Base-by-base conservation (phyloP, 805 yeast genomes). In the Saccharomyces paradoxus region DNA sequence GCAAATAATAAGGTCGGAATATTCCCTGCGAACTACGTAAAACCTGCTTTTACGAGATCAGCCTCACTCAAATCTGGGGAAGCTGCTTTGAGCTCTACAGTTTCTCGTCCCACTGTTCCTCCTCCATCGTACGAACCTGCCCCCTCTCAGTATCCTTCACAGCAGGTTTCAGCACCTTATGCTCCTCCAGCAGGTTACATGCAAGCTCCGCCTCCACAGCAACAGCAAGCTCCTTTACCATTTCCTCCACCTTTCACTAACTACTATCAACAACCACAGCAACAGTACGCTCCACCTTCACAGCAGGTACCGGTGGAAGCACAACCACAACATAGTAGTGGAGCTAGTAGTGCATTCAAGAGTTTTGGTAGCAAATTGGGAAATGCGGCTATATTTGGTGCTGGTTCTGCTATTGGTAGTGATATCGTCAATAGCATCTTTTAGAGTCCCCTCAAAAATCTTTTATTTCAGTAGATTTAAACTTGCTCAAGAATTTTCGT, bases 11-110 rank as follows among this genome's bases (percentile, higher is more conserved):
- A 70, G 41, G 78, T 79, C 7, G 99, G 98, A 46, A 84, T 91
- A 65, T 91, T 94, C 74, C 99, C 99, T 8, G 74, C 92, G 1
- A 89, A 89, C 67, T 92, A 94, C 65, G 96, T 90, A 50, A 78
- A 77, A 53, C 62, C 70, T 1, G 12, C 54, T 7, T 54, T 48
- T n/a, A 51, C 17, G 28, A 37, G 44, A 28, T 48, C 52, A n/a
- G 41, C 52, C 27, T 48, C 26, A 32, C 48, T 52, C 2, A 51
- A 29, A 32, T 10, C 48, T 49, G 51, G 8, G 27, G 47, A 12
- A 30, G 9, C 13, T 8, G n/a, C 21, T 22, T 28, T 21, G 6
- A 27, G 48, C 22, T 37, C 46, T 4, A 49, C 12, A 21, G 12
- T 41, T 17, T 26, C 44, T 37, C 28, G 51, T 28, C 46, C 44